phyloP scores from a whole-genome alignment of 768 basidiomycete species.

The Phlebiopsis gigantea region DNA sequence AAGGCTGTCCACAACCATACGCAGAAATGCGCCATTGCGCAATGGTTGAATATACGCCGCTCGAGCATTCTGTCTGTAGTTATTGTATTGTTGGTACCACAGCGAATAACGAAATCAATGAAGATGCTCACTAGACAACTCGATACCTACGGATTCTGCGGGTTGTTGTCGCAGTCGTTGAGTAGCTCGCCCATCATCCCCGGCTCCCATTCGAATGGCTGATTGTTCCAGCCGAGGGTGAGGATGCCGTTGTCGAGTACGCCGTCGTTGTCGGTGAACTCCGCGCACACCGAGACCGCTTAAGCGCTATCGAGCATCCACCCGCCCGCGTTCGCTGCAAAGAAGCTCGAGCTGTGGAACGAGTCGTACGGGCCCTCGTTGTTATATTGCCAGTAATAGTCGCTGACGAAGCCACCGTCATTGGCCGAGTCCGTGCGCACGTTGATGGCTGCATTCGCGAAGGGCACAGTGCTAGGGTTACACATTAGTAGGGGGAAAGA shows the following conservation, averaged over 20 bases:
- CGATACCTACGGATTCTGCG: too few relatives aligned
- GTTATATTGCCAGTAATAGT: slow-evolving; percentile 1
- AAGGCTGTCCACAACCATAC: too few relatives aligned
- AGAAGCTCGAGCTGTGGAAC: background rate
- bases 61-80: background rate
- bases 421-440: background rate
- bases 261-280: background rate
- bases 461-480: background rate
- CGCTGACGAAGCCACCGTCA: slow-evolving; percentile 1
- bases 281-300: background rate
- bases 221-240: slow-evolving; percentile 1
- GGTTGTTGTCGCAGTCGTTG: background rate
- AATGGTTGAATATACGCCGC: too few relatives aligned
- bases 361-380: background rate
- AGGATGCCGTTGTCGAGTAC: background rate
- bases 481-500: background rate
- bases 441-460: too few relatives aligned
- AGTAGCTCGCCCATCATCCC: background rate
- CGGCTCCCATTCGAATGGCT: background rate
- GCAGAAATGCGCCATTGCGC: too few relatives aligned
- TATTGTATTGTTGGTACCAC: background rate
- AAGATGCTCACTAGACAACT: too few relatives aligned
- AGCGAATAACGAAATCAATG: too few relatives aligned
- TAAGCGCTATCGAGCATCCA: background rate
- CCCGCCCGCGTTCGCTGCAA: background rate